Percentiles rank a stretch among this genome's conserved stretches.
phyloP scores from a whole-genome alignment of 2,329 filamentous ascomycete genomes.

The Annulohypoxylon truncatum region DNA sequence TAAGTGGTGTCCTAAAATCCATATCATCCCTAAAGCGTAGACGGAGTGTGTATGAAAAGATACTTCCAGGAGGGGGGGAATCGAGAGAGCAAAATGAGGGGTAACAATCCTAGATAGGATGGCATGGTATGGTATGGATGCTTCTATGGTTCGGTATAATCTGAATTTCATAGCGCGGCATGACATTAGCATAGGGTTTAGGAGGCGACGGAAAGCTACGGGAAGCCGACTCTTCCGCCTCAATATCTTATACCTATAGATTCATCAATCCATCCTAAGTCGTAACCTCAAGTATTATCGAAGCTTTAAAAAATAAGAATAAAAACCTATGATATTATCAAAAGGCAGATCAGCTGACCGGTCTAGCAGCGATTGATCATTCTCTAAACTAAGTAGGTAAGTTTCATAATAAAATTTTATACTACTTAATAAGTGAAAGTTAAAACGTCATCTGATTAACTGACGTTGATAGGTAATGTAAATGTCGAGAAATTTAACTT shows the following conservation, averaged over 20 bases:
- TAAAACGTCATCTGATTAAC: too few relatives aligned
- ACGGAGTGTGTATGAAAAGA: background rate
- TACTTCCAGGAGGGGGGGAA: conserved; percentile 5
- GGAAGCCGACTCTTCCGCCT: background rate
- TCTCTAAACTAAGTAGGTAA: too few relatives aligned
- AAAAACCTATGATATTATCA: too few relatives aligned
- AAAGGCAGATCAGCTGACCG: too few relatives aligned
- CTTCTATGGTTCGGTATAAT: conserved; percentile 31
- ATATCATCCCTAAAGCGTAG: conserved; percentile 4
- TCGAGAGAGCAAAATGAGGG: conserved; percentile 23
- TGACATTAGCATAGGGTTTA: conserved; percentile 1
- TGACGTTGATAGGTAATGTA: too few relatives aligned
- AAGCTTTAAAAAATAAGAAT: background rate
- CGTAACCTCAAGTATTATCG: background rate
- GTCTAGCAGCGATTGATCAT: too few relatives aligned
- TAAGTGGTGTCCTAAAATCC: background rate
- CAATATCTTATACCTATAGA: background rate
- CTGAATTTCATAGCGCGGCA: conserved; percentile 17
- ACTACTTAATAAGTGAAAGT: too few relatives aligned
- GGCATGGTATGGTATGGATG: conserved; percentile 14
- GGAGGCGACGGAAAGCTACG: background rate
- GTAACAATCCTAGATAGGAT: conserved; percentile 23
- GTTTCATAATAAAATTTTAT: too few relatives aligned
- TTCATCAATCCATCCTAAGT: too few relatives aligned
- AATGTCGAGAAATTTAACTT: background rate